Evolutionary conservation across 352 stramenopile species (phyloP).

Genomic region (Saprolegnia diclina): DNA sequence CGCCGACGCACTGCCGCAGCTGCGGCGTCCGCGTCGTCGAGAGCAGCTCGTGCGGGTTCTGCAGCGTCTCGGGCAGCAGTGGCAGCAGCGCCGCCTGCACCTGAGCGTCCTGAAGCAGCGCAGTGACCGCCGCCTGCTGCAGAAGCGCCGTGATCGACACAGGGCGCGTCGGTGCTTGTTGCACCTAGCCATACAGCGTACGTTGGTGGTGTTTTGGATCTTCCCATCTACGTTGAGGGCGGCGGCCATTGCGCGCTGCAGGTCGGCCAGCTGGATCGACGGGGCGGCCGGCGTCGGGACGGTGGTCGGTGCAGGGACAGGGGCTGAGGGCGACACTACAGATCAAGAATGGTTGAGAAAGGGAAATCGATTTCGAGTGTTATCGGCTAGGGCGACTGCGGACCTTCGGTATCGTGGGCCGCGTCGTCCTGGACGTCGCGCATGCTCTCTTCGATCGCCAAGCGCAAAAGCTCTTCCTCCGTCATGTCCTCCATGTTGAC

Average conservation of each 20-base stretch:
- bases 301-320: too few species aligned
- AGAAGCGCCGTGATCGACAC: conserved; percentile 10
- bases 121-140: conserved; percentile 15
- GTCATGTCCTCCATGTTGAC: conserved; percentile 85
- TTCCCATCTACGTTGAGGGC: conserved; percentile 33
- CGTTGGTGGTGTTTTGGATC: conserved; percentile 31
- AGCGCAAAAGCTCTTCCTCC: conserved; percentile 75
- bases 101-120: conserved; percentile 10
- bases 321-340: conserved; percentile 12
- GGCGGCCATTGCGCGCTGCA: conserved; percentile 82
- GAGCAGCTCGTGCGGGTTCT: conserved; percentile 22
- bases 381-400: not conserved
- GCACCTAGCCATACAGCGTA: conserved; percentile 50
- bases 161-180: conserved; percentile 55
- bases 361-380: conserved; percentile 18
- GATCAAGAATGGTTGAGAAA: not conserved
- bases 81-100: conserved; percentile 25
- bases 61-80: conserved; percentile 14
- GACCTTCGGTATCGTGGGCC: conserved; percentile 50
- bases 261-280: conserved; percentile 40
- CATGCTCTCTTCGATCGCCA: conserved; percentile 86
- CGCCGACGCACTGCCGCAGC: conserved; percentile 84
- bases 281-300: not conserved
- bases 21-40: conserved; percentile 61
- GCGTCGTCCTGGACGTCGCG: conserved; percentile 54